Percentiles rank a stretch among this genome's conserved stretches.
Conservation (phyloP, 2,329 filamentous ascomycete species). For the Apiospora rasikravindrae region DNA sequence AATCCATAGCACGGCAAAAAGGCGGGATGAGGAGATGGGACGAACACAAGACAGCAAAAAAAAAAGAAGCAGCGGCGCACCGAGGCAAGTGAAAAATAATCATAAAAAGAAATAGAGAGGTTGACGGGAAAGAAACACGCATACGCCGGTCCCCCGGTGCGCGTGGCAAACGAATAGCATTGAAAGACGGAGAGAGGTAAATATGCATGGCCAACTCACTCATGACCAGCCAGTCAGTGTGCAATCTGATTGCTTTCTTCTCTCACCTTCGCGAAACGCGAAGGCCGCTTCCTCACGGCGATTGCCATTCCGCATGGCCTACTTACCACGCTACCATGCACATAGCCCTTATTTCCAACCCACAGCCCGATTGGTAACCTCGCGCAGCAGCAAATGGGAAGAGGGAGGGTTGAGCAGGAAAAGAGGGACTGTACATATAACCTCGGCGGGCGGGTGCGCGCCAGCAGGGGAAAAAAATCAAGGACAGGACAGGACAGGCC, state of each 20-base stretch:
- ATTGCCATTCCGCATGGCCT: neutral
- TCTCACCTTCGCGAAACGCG: neutral
- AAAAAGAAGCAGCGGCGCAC: neutral
- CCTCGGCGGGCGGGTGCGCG: neutral
- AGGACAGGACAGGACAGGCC: neutral
- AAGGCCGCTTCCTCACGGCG: neutral
- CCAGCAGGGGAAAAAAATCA: neutral
- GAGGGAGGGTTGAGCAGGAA: neutral
- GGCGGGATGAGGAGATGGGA: conserved; percentile 3
- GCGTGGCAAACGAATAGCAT: conserved; percentile 8
- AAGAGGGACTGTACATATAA: conserved; percentile 3
- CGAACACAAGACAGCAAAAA: neutral
- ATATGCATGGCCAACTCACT: conserved; percentile 16
- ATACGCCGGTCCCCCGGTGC: neutral
- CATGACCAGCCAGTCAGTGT: conserved; percentile 2
- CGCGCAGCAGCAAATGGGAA: neutral
- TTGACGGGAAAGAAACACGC: neutral
- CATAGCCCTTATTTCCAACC: neutral
- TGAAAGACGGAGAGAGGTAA: neutral
- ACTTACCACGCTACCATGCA: neutral
- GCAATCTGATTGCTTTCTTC: conserved; percentile 11
- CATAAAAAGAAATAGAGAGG: neutral
- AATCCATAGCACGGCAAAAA: neutral
- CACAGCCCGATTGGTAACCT: neutral
- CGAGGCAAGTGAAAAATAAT: neutral